Base-by-base conservation (phyloP, 2,329 filamentous ascomycete species). In the Aureobasidium sp. region DNA sequence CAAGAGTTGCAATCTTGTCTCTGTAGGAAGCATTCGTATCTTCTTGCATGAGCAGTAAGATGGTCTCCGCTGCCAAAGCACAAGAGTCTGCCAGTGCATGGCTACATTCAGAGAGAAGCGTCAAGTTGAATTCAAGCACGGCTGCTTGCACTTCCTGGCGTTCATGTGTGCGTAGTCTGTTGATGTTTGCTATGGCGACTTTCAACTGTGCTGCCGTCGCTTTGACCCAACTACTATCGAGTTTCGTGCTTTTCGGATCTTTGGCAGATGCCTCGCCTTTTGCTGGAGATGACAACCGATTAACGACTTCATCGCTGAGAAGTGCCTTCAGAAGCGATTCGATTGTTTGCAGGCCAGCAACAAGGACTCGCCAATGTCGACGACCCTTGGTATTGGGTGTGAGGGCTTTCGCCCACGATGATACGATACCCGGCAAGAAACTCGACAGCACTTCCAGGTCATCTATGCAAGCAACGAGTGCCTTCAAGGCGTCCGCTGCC, bases 351-450 rank as follows among this genome's bases (percentile, higher is more conserved):
- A 75, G 58, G 20, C 68, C 67, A 15, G 42, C 62, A 11, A 68
- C 76, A 7, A 97, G 77, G 0, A 95, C 82, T 44, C 81, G 83
- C 66, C 81, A 86, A 52, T 82, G 79, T 37, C 84, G 78, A 53
- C 84, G 80, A 66, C 82, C 80, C 44, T 82, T 79, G n/a, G 80
- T 84, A 0, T 87, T 88, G 0, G 85, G 85, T 5, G 88, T 87
- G 56, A 96, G 76, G 0, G 91, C 78, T 69, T 88, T 92, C 2
- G 88, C 87, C 27, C 99, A 77, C 1, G 86, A 85, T 3, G 94
- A 97, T 0, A 96, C 84, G 0, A 90, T 90, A 11, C 92, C 91
- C 0, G 95, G 94, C 45, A 97, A 80, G 69, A 99, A 94, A 64
- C 84, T 92, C 11, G 91, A 90, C 62, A 96, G 78, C 2, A 89